Base-by-base conservation (phyloP, 257 asterid genomes). In the Solanum clarkiae region DNA sequence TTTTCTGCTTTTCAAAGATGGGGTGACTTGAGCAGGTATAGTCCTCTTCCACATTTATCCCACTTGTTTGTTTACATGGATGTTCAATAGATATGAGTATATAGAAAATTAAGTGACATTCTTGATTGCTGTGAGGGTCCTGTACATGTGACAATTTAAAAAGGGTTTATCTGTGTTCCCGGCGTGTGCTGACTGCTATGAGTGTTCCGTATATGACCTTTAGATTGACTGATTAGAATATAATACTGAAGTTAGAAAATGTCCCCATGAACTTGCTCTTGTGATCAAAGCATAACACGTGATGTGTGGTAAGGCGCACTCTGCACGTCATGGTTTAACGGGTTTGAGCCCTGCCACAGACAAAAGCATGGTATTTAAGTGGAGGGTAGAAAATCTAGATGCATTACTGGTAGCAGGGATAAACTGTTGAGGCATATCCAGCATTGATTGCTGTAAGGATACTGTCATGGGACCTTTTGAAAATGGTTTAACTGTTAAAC, bases 1-100 rank as follows among this genome's bases (percentile, higher is more conserved):
- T 95, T 95, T 92, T 96, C 98, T 75, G 94, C 98, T 85, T 95
- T 95, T 84, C 97, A 97, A 10, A 94, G 98, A 90, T 95, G 96
- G 98, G 98, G 95, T 42, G 95, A 93, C 88, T 93, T 53, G 98
- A 94, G 83, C 98, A 93, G 96, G 98, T 94, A 86, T n/a, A 56
- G 74, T 81, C 42, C 47, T 51, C 63, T 77, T 77, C 45, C 16
- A 15, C 82, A 51, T 45, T 51, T 15, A 22, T 26, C 22, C 4
- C 62, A 51, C 62, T 77, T 77, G 45, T 77, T 77, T 11, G 6
- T 26, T 24, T 24, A 17, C 63, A 26, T 77, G 63, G 26, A 4
- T 51, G 63, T 54, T 49, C 18, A 22, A 24, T 36, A n/a, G 15
- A 36, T 36, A 45, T 75, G 26, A 75, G 82, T 47, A 66, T 24